Evolutionary conservation across 768 basidiomycete genomes (phyloP), one percentile per base, ranked within the genome.

Genomic region (Erythrobasidium yunnanense): DNA sequence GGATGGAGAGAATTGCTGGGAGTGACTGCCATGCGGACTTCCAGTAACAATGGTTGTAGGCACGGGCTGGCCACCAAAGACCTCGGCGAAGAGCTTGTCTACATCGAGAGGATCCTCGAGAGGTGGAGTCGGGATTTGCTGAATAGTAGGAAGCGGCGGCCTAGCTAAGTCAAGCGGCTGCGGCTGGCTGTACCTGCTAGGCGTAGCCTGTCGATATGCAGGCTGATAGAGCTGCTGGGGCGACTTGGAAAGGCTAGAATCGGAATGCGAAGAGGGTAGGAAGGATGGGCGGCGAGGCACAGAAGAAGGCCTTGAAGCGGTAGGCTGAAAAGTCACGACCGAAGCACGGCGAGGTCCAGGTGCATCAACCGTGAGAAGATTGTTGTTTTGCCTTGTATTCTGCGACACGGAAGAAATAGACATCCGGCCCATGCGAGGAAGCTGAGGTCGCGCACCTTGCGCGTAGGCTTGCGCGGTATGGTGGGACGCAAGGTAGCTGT

Each of bases 361-460:
- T 4, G 45, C 27, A 50, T 63, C 30, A n/a, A 42, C 38, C 38
- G 38, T 11, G 38, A 42, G 38, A n/a, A 42, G n/a, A n/a, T 49
- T 49, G 32, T 3, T 25, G 4, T 23, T 46, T 17, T 20, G 22
- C 38, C 49, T 49, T 22, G 47, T 17, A n/a, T 2, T 46, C 23
- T 51, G 60, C 32, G 7, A 32, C 32, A 27, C 7, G 60, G 60
- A 51, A 15, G 60, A 27, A 23, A 63, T 49, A 18, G 60, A 63
- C 60, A 63, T 63, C 2, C 60, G 45, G 11, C 52, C 27, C 60
- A 63, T 63, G 4, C 60, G 45, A 11, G 49, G 30, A 25, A 63
- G 30, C 2, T 2, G 20, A 29, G 60, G 60, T 8, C 60, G 42
- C 7, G 23, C 23, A 18, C 15, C 42, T 4, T 55, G 20, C 25